A percentile compares a stretch with the other conserved stretches of the same genome.
phyloP scores from a whole-genome alignment of 345 rosid species.

The Ailanthus altissimus region DNA sequence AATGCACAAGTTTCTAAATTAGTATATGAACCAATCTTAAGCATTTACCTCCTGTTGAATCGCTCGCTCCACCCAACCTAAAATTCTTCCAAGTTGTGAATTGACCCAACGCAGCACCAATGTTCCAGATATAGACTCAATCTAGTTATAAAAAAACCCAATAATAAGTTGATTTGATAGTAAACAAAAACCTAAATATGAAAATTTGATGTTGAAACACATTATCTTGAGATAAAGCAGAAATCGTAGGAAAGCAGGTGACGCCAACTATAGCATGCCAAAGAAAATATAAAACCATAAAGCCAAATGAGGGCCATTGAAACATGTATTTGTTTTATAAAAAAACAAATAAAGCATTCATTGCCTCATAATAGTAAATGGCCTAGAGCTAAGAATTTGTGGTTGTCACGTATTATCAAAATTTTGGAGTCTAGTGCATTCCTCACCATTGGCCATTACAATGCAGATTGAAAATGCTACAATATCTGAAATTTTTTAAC shows the following conservation, averaged over 20 bases:
- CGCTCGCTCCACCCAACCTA: constrained; percentile 94
- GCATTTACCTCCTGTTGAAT: constrained; percentile 80
- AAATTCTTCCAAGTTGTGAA: constrained; percentile 84
- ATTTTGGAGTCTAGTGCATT: background rate
- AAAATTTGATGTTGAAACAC: background rate
- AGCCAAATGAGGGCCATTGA: background rate
- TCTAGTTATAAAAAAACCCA: constrained; percentile 37
- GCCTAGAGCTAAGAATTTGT: background rate
- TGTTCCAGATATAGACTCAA: constrained; percentile 90
- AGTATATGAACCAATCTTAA: background rate
- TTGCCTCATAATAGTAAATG: background rate
- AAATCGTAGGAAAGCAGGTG: background rate
- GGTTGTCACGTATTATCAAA: background rate
- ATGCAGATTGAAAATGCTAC: background rate
- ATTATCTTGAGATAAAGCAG: background rate
- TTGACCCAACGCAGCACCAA: constrained; percentile 95
- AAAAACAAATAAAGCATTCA: background rate
- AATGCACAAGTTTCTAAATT: background rate
- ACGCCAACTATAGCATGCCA: background rate
- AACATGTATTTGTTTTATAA: constrained; percentile 5
- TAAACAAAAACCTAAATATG: constrained; percentile 19
- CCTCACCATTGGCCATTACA: background rate
- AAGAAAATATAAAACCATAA: constrained; percentile 2
- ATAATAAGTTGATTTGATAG: background rate
- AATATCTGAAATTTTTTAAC: background rate